Conservation (phyloP, 352 stramenopile genomes). For the Pilasporangium apinafurcum region DNA sequence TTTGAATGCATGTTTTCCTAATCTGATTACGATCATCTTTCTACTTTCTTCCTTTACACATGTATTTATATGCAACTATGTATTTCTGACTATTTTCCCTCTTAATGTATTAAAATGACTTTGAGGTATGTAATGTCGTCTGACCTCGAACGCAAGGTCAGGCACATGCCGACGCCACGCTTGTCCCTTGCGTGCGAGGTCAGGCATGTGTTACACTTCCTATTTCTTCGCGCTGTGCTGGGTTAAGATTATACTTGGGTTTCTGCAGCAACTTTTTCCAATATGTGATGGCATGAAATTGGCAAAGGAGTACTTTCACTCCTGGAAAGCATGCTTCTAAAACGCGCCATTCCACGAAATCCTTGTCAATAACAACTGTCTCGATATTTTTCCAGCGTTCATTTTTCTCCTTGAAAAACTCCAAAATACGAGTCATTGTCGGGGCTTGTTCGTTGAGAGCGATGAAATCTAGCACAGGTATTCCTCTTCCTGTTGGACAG, state of each 20-base stretch:
- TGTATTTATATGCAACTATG: too few relatives aligned
- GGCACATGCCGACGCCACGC: too few relatives aligned
- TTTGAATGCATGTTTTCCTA: too few relatives aligned
- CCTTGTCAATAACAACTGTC: conserved; percentile 14
- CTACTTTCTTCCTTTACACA: too few relatives aligned
- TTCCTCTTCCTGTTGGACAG: conserved; percentile 8
- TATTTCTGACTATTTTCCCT: too few relatives aligned
- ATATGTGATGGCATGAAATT: conserved; percentile 12
- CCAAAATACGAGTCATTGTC: conserved; percentile 6
- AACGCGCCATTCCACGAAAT: conserved; percentile 12
- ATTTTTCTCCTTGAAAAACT: conserved; percentile 14
- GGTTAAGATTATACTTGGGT: conserved; percentile 5
- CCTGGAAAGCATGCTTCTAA: conserved; percentile 6
- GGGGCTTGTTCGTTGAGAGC: conserved; percentile 8
- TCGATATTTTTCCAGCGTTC: conserved; percentile 1
- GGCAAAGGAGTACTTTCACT: conserved; percentile 3
- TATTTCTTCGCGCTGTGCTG: conserved; percentile 2
- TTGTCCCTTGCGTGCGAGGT: too few relatives aligned
- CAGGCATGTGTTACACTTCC: neutral
- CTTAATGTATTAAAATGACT: too few relatives aligned
- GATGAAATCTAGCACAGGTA: conserved; percentile 15
- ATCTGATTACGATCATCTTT: too few relatives aligned
- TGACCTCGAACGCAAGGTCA: too few relatives aligned
- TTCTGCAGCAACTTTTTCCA: conserved; percentile 9
- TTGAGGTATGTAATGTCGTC: too few relatives aligned